Evolutionary conservation across 768 basidiomycete species (phyloP), one percentile per base, ranked within the genome.

Genomic region (Amanita brunnescens): DNA sequence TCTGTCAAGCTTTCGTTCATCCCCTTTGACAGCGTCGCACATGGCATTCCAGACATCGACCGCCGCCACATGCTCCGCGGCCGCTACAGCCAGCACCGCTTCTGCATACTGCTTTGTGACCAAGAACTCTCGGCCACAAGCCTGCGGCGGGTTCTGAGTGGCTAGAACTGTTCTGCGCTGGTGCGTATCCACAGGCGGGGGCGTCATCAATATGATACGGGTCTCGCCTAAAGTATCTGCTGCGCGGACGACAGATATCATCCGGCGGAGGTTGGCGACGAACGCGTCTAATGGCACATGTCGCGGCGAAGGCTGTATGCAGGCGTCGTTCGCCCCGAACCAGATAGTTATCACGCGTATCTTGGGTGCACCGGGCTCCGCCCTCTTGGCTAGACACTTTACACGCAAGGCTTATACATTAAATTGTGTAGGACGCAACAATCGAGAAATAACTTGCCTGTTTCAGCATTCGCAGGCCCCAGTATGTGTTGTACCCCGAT

Each of bases 291-390:
- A 67, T 2, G 91, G 85, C 38, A 94, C 86, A 61, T 91, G 85
- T 61, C 94, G 93, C 13, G 72, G 66, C n/a, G 76, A 80, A 0
- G 77, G 77, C 23, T 68, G 64, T 45, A 88, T 71, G 57, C 78
- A 80, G 5, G 93, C 80, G 63, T 97, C 93, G 67, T 97, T 97
- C 13, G 84, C 83, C 43, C 92, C 92, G 54, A 89, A 88, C 91
- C 91, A 96, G 60, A 95, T 81, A 5, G 80, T 80, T 53, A 94
- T 71, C 14, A 94, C 64, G 38, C 78, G 79, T 32, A 92, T 73
- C 39, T 73, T 78, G 6, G 86, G 83, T 33, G 71, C 69, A 46
- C 74, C 73, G 49, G n/a, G n/a, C n/a, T n/a, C n/a, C n/a, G n/a
- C n/a, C n/a, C n/a, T n/a, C n/a, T n/a, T n/a, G n/a, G n/a, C n/a